Evolutionary conservation across 495 filamentous ascomycete species (phyloP), one percentile per base, ranked within the genome.

Genomic region (Aspergillus olivimuriae): DNA sequence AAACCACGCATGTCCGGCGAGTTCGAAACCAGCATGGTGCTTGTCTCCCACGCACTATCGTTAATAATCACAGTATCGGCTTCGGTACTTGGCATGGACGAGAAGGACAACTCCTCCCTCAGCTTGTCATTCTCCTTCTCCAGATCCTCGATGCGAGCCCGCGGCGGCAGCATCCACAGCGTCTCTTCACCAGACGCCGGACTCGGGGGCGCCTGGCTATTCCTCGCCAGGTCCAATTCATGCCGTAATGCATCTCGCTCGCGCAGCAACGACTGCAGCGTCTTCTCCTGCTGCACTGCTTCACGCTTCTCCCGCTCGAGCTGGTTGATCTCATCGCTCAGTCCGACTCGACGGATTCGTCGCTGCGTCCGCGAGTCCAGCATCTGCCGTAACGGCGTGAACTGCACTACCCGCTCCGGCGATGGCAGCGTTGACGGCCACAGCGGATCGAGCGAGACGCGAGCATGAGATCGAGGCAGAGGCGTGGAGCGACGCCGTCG

Each of bases 291-390:
- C 4, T 58, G 63, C 1, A 62, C 58, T 4, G 62, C 57, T 4
- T 66, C 60, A 31, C 68, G 70, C 55, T 78, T 77, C 43, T 84
- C 78, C 2, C 65, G 68, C 38, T 77, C 65, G 39, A 87, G 79
- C 15, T 60, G 63, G 59, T 85, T 89, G 47, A 86, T 75, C 58
- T 89, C 85, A 54, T 88, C 79, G 50, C 83, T 87, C 26, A 92
- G 60, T 20, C 84, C 80, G 47, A 81, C 80, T 16, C 86, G 77
- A 11, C 78, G 73, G 18, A 89, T 73, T 34, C 85, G 75, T 17
- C 86, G 77, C 56, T 82, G 80, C n/a, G 78, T 73, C n/a, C 87
- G 77, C 17, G 70, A 69, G 51, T 88, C 83, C 17, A 90, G 58
- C 4, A 84, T 74, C 19, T 86, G 78, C n/a, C 77, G 71, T 22